Percentiles rank a stretch among this genome's conserved stretches.
These are phyloP conservation scores for Capronia americana DNA, from an alignment of 2,329 filamentous ascomycete species.

Conservation along the genomic window DNA sequence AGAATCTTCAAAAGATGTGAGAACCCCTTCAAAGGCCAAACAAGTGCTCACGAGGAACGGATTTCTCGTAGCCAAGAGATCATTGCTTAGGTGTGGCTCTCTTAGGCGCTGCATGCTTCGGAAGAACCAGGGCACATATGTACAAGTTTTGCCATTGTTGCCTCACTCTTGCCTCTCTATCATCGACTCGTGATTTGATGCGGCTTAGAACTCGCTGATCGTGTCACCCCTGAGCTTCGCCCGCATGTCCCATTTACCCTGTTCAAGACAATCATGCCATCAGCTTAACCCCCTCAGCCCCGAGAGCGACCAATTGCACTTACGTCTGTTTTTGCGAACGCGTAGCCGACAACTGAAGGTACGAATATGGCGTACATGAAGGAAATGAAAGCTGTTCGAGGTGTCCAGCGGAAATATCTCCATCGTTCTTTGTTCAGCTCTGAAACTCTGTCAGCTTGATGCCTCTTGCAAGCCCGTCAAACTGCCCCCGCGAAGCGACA, in stretches of 20 bases:
- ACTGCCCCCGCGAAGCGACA: background rate
- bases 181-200: background rate
- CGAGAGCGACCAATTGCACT: conserved; percentile 52
- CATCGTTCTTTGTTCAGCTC: conserved; percentile 76
- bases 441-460: conserved; percentile 9
- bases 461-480: background rate
- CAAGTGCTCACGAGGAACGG: background rate
- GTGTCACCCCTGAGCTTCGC: conserved; percentile 88
- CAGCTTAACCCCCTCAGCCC: conserved; percentile 3
- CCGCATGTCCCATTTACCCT: conserved; percentile 87
- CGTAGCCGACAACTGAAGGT: conserved; percentile 71
- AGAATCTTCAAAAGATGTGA: background rate
- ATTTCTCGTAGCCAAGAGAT: background rate
- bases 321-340: conserved; percentile 85
- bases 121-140: conserved; percentile 17
- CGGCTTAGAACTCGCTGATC: conserved; percentile 74
- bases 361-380: conserved; percentile 78
- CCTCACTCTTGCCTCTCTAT: background rate
- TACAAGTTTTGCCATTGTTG: conserved; percentile 19
- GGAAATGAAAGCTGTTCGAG: conserved; percentile 77
- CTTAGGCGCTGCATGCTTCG: background rate
- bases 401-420: conserved; percentile 95
- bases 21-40: background rate
- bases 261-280: conserved; percentile 37
- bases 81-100: background rate